Evolutionary conservation across 129 eudicot genomes (phyloP).

Genomic region (Pseudognaphalium luteoalbum): DNA sequence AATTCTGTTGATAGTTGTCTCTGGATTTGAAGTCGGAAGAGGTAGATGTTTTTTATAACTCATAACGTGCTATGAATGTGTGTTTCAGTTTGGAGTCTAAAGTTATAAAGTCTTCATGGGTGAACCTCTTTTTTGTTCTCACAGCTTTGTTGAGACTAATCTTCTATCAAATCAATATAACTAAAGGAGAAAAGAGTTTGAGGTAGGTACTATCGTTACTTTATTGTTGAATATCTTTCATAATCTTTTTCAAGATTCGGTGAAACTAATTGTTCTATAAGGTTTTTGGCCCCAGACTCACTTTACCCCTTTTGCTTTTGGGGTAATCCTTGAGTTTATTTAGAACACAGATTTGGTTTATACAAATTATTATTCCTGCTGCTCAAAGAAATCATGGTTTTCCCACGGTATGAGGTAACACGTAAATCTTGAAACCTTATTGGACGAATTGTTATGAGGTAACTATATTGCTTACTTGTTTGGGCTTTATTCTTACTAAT

Average conservation of each 20-base stretch:
- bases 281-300: conserved; percentile 22
- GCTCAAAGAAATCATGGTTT: conserved; percentile 51
- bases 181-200: conserved; percentile 68
- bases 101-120: conserved; percentile 44
- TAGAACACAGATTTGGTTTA: conserved; percentile 41
- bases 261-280: conserved; percentile 35
- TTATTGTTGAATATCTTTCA: conserved; percentile 38
- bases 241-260: conserved; percentile 33
- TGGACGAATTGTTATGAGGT: conserved; percentile 13
- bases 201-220: conserved; percentile 70
- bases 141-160: conserved; percentile 85
- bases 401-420: conserved; percentile 39
- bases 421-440: conserved; percentile 15
- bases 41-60: conserved; percentile 58
- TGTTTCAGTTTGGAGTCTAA: conserved; percentile 43
- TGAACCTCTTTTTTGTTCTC: conserved; percentile 74
- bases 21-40: conserved; percentile 57
- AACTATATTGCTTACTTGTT: conserved; percentile 24
- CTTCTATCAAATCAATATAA: conserved; percentile 62
- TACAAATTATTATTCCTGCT: conserved; percentile 51
- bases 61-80: conserved; percentile 40
- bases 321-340: conserved; percentile 37
- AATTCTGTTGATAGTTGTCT: conserved; percentile 38
- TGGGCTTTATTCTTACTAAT: conserved; percentile 9
- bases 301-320: conserved; percentile 40